These are phyloP conservation scores for Epichloe hybrida DNA, from an alignment of 2,329 filamentous ascomycete genomes.

Conservation along the genomic window DNA sequence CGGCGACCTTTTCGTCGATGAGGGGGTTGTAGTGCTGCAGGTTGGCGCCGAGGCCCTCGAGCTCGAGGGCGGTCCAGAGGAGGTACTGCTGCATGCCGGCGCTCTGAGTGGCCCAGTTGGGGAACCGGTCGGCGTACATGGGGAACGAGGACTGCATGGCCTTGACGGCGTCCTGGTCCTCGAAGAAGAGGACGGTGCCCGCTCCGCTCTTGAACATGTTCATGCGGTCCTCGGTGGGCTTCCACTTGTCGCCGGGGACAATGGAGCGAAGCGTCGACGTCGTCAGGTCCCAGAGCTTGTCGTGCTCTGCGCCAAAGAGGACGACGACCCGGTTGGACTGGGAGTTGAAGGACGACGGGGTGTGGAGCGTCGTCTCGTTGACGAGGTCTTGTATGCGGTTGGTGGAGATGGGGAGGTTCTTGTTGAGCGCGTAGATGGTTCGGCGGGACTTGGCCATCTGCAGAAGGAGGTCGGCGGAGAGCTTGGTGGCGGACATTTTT, in stretches of 20 bases:
- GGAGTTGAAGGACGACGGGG: slow-evolving; percentile 78
- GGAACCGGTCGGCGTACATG: slow-evolving; percentile 68
- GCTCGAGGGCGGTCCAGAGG: slow-evolving; percentile 70
- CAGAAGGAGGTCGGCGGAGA: slow-evolving; percentile 39
- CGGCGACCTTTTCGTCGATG: slow-evolving; percentile 57
- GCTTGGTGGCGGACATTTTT: slow-evolving; percentile 29
- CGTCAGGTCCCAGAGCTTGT: slow-evolving; percentile 72
- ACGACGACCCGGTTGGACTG: slow-evolving; percentile 70
- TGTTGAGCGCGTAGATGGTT: slow-evolving; percentile 54
- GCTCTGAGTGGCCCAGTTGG: slow-evolving; percentile 61
- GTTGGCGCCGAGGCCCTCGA: slow-evolving; percentile 75
- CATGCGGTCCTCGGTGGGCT: slow-evolving; percentile 32
- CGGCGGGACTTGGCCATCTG: slow-evolving; percentile 55
- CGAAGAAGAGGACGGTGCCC: slow-evolving; percentile 80
- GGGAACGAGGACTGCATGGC: slow-evolving; percentile 55
- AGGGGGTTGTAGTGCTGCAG: slow-evolving; percentile 86
- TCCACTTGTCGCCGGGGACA: slow-evolving; percentile 51
- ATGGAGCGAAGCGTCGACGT: slow-evolving; percentile 36
- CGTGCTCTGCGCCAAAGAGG: slow-evolving; percentile 69
- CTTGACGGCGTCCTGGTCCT: slow-evolving; percentile 56
- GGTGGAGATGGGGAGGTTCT: slow-evolving; percentile 39
- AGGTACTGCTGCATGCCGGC: slow-evolving; percentile 67
- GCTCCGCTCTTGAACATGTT: slow-evolving; percentile 54
- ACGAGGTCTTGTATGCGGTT: slow-evolving; percentile 52
- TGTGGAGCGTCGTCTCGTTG: slow-evolving; percentile 48